Evolutionary conservation across 306 rosid species (phyloP).

Genomic region (Malus sieversii): DNA sequence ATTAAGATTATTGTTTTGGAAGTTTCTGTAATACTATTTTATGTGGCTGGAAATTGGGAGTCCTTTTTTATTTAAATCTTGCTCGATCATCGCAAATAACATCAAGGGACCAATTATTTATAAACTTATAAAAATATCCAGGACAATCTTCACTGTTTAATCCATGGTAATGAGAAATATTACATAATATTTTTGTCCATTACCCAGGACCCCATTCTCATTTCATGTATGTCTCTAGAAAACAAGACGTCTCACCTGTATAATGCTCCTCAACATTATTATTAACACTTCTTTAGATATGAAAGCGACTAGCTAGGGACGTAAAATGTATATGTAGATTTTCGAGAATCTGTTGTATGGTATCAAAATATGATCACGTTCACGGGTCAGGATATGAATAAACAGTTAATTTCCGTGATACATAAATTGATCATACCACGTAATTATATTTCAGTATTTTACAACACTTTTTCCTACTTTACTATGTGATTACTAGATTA

Average conservation of each 20-base stretch:
- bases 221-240: too few relatives aligned
- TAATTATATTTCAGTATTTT: too few relatives aligned
- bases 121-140: too few relatives aligned
- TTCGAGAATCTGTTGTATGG: background rate
- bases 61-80: background rate
- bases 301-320: background rate
- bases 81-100: conserved; percentile 1
- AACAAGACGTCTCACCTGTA: background rate
- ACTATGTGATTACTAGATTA: background rate
- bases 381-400: too few relatives aligned
- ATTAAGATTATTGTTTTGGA: conserved; percentile 6
- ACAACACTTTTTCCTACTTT: background rate
- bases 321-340: background rate
- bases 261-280: background rate
- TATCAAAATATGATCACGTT: background rate
- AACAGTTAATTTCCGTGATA: too few relatives aligned
- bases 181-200: background rate
- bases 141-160: background rate
- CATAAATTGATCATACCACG: background rate
- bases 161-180: background rate
- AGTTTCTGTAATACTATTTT: conserved; percentile 3
- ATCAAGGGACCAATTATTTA: background rate
- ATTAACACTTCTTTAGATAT: background rate
- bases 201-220: too few relatives aligned
- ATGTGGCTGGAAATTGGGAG: conserved; percentile 24